Base-by-base conservation (phyloP, 805 yeast genomes). In the Wickerhamiella siamensis region DNA sequence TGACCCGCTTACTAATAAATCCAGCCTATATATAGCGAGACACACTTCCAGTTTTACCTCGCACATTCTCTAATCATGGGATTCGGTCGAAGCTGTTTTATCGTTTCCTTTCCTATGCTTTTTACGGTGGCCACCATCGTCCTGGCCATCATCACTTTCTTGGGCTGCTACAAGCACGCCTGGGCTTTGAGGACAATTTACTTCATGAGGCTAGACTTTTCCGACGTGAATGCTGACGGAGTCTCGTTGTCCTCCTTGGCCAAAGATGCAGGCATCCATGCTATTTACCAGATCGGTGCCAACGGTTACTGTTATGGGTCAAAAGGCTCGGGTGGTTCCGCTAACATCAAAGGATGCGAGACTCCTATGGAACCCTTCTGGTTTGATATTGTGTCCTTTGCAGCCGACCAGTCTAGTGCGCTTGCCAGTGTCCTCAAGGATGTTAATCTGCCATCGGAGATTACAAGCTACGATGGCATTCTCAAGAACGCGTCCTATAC, bases 251-350 rank as follows among this genome's bases (percentile, higher is more conserved):
- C 46, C 4, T 15, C 34, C 5, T n/a, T 40, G 5, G 33, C 31
- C 2, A 21, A 51, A n/a, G 52, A 47, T 4, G 47, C 65, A 2
- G 71, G 71, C 2, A 50, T 75, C 6, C 56, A 71, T 3, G 69
- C 67, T 34, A 62, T 70, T 22, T 72, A 72, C 49, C 65, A 71
- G 14, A 61, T 75, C 27, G 81, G 83, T 31, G 59, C 74, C 49
- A 77, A 79, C 72, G 79, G 79, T 19, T 77, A 74, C 59, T 78
- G 86, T 57, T 51, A 63, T 41, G 79, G 76, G 18, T 48, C 53
- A 43, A 36, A 46, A 26, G 37, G 50, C 39, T 58, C 49, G 31
- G 51, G 54, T 24, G 44, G 44, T 31, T 51, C 56, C 35, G 54
- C 57, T 34, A 42, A 63, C 39, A 64, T 66, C 48, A 62, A 66